Evolutionary conservation across 148 eudicot species (phyloP).

Genomic region (Spergularia marina): DNA sequence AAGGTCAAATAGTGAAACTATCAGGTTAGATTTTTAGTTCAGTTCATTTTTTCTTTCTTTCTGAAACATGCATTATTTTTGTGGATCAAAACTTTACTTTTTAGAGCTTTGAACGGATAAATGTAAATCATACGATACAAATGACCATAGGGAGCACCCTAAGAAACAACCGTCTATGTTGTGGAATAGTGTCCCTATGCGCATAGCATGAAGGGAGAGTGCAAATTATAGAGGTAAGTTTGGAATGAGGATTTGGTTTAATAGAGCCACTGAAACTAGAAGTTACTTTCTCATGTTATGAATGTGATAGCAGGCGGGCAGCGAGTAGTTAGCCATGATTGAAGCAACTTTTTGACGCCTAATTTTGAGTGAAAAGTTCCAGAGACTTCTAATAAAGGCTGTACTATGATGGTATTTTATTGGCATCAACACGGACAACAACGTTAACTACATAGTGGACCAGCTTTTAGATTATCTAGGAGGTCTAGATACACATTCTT

Average conservation of each 20-base stretch:
- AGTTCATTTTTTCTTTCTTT: neutral
- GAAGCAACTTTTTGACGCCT: neutral
- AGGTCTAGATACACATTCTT: neutral
- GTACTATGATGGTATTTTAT: no score
- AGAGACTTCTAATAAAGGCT: no score
- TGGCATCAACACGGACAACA: no score
- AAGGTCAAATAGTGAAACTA: slow-evolving; percentile 26
- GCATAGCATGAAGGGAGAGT: neutral
- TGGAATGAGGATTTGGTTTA: neutral
- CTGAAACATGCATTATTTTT: neutral
- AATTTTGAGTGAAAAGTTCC: no score
- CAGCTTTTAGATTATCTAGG: no score
- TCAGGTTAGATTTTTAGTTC: slow-evolving; percentile 54
- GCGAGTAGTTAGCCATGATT: slow-evolving; percentile 2
- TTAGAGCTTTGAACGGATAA: slow-evolving; percentile 2
- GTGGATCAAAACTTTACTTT: neutral
- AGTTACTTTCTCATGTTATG: neutral
- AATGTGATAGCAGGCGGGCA: neutral
- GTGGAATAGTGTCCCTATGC: neutral
- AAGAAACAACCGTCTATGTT: neutral
- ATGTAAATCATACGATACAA: neutral
- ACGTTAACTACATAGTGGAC: no score
- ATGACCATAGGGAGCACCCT: neutral
- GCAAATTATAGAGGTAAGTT: neutral
- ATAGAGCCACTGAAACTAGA: neutral